Evolutionary conservation across 2,329 filamentous ascomycete genomes (phyloP), one percentile per base, ranked within the genome.

Genomic region (Phoma sp.): DNA sequence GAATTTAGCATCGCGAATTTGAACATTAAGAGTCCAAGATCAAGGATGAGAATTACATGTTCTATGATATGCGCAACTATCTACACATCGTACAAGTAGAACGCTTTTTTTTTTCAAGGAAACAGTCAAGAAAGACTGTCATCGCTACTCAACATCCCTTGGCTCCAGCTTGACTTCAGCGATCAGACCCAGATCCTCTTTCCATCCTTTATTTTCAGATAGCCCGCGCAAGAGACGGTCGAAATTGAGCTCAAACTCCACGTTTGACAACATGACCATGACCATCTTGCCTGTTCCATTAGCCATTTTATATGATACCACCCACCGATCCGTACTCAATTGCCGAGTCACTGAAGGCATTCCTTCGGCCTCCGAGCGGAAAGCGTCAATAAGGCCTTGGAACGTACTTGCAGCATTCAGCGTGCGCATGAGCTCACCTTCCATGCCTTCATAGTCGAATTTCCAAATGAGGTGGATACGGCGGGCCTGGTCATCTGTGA

Each of bases 391-490:
- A 23, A 42, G 20, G 9, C 10, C 18, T 4, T 17, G 17, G 23
- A 40, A 46, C 21, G 42, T 46, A 9, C 9, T 17, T 14, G 9
- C 23, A n/a, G 11, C 30, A 7, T 17, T 14, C 5, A 42, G 15
- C 21, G 7, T 12, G 21, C 32, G 32, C 23, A 12, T 32, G 12
- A 23, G 21, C 4, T 52, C 49, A 6, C 15, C 5, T 14, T 46
- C 40, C 11, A 25, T 39, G 1, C 34, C 36, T 23, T 52, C 23
- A 7, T 12, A 33, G 7, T 52, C 21, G 7, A 47, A 1, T 1
- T 36, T 52, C 29, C 49, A 52, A 5, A 40, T 2, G 4, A 46
- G 47, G 5, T 40, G 17, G 18, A 46, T 47, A 6, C 29, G 40
- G 5, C 6, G 20, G 2, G 28, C 28, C 28, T 52, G 42, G 6